Evolutionary conservation across 257 asterid genomes (phyloP).

Genomic region (Penstemon davidsonii): DNA sequence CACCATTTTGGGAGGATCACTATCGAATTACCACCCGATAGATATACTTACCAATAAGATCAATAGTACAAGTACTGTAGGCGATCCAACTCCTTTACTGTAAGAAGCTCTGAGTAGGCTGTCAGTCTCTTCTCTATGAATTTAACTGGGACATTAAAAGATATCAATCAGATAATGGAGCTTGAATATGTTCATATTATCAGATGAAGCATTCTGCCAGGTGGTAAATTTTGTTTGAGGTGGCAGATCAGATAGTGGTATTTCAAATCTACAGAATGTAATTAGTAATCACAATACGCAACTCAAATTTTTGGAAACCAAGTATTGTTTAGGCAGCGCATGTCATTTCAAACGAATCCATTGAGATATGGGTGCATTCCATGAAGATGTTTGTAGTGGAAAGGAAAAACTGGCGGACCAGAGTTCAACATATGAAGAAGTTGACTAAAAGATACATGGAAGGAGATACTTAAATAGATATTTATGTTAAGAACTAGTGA

Average conservation of each 20-base stretch:
- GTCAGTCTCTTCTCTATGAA: background rate
- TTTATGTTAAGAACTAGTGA: background rate
- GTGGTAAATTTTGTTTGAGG: no score
- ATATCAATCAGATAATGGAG: background rate
- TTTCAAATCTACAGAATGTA: background rate
- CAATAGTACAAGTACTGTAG: no score
- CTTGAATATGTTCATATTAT: background rate
- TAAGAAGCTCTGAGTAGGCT: background rate
- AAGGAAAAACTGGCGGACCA: background rate
- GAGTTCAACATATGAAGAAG: background rate
- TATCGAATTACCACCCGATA: no score
- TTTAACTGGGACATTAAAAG: no score
- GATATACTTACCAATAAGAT: no score
- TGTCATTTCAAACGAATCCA: background rate
- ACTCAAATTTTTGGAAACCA: background rate
- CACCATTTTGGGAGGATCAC: no score
- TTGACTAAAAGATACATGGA: constrained; percentile 1
- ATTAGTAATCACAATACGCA: background rate
- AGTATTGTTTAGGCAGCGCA: background rate
- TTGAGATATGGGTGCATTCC: background rate
- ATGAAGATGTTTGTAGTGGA: background rate
- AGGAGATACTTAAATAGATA: background rate
- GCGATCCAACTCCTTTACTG: constrained; percentile 3
- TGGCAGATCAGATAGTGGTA: no score
- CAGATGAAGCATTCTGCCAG: background rate